Base-by-base conservation (phyloP, 768 basidiomycete species). In the Holtermanniella nyarrowii region DNA sequence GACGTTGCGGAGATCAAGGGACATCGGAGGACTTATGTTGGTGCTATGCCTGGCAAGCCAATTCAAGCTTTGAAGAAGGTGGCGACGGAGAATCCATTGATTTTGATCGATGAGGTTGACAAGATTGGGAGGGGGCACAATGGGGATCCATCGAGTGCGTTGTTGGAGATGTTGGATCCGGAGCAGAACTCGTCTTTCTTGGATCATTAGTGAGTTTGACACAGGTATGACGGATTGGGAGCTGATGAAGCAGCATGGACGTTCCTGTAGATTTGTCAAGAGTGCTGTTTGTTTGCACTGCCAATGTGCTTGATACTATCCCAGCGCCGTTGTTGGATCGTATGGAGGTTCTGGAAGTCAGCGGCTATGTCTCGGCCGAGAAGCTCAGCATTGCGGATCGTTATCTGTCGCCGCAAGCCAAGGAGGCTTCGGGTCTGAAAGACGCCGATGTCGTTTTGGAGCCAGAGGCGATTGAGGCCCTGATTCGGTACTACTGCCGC, bases 1-100 rank as follows among this genome's bases (percentile, higher is more conserved):
- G 95, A 99, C 69, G 90, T 97, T 0, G 95, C 95, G 50, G 95
- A 97, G 78, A 96, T 99, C 66, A 97, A 97, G 74, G 95, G 95
- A 0, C 95, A 99, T 66, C 75, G 95, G 62, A 76, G 95, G 68
- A 99, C 93, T n/a, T 97, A 95, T 66, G 88, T 91, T 48, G 88
- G 86, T 48, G 90, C 89, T 0, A 76, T 95, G 41, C 90, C 90
- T 0, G 89, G 90, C 27, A 95, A 93, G 77, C 88, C 91, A 53
- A 88, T 93, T 49, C 88, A 93, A 66, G 90, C 90, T 0, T 73
- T 93, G 56, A 93, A 90, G 74, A 81, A 88, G 27, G 88, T 91
- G 22, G 86, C 87, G 12, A 89, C 87, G 14, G 88, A 91, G 72
- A 95, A 95, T 66, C 90, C 90, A 0, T 77, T 96, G 14, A 88